phyloP scores from a whole-genome alignment of 495 filamentous ascomycete species.

The Penicillium malachiteum region DNA sequence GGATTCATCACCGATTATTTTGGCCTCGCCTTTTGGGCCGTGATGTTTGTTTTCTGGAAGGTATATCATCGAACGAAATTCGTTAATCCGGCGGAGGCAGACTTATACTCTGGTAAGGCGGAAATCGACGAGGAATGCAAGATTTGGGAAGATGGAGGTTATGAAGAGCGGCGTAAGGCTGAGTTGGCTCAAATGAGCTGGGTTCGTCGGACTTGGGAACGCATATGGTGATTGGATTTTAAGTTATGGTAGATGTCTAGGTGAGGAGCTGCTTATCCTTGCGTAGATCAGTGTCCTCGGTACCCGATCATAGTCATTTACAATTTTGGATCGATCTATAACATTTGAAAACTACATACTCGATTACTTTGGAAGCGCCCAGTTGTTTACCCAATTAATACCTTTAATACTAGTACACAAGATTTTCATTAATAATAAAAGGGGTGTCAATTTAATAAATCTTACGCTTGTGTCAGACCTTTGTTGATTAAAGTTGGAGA shows the following conservation, averaged over 20 bases:
- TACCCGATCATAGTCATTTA: too few relatives aligned
- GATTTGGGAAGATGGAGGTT: constrained; percentile 33
- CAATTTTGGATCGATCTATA: too few relatives aligned
- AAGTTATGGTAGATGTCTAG: not conserved
- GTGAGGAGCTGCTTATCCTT: too few relatives aligned
- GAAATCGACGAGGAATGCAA: constrained; percentile 36
- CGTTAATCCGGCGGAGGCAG: constrained; percentile 25
- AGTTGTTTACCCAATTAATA: too few relatives aligned
- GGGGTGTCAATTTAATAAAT: too few relatives aligned
- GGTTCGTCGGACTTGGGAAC: constrained; percentile 26
- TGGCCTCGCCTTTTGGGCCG: constrained; percentile 29
- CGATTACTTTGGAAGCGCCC: too few relatives aligned
- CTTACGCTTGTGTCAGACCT: too few relatives aligned
- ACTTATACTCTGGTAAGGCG: constrained; percentile 30
- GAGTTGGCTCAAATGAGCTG: constrained; percentile 29
- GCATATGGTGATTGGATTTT: constrained; percentile 27
- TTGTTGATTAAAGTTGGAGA: too few relatives aligned
- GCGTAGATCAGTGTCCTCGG: too few relatives aligned
- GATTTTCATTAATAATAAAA: too few relatives aligned
- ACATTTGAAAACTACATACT: too few relatives aligned
- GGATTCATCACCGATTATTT: constrained; percentile 38
- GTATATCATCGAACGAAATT: constrained; percentile 28
- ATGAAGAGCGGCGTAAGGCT: constrained; percentile 23
- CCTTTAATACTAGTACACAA: too few relatives aligned
- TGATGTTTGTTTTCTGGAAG: constrained; percentile 37